Evolutionary conservation across 2,329 filamentous ascomycete genomes (phyloP), one percentile per base, ranked within the genome.

Genomic region (Emmonsiellopsis sp.): DNA sequence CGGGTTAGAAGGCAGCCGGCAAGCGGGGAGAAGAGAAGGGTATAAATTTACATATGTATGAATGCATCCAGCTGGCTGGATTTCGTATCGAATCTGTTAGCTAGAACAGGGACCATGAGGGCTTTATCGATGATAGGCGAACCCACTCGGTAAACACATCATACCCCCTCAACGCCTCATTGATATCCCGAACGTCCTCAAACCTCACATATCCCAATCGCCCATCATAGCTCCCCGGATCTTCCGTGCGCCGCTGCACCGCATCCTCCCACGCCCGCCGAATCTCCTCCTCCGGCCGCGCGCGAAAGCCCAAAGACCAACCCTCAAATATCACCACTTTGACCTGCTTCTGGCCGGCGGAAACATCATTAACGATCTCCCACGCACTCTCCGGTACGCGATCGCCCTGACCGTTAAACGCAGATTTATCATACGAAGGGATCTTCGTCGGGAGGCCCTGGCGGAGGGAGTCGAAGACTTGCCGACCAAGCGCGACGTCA

Each of bases 221-320:
- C 0, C 77, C 76, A 14, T 71, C 58, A 67, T 81, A 78, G 3
- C 76, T 54, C 11, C 13, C 34, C 6, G 40, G 37, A 8, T 46
- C 43, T 67, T 81, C 65, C 66, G 80, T 68, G 66, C 77, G 60
- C 49, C 67, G 66, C 2, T 53, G 57, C 17, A 71, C 70, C 4
- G 78, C 78, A 33, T 70, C 71, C 51, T 73, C 70, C 67, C 80
- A 81, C 56, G 77, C 79, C 64, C 75, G 73, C 60, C 76, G 76
- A 3, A 82, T 66, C 32, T 77, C 75, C 3, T 81, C 66, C 5
- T 78, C 74, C n/a, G 71, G 61, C 10, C 91, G 68, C 0, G 85
- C 69, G 5, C 84, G 82, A 71, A 95, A 95, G 2, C 89, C 91
- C 10, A 95, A 83, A 67, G 86, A 93, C 91, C 90, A 95, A 14